phyloP scores from a whole-genome alignment of 1,284 basidiomycete species.

The Trichosporon sp. region DNA sequence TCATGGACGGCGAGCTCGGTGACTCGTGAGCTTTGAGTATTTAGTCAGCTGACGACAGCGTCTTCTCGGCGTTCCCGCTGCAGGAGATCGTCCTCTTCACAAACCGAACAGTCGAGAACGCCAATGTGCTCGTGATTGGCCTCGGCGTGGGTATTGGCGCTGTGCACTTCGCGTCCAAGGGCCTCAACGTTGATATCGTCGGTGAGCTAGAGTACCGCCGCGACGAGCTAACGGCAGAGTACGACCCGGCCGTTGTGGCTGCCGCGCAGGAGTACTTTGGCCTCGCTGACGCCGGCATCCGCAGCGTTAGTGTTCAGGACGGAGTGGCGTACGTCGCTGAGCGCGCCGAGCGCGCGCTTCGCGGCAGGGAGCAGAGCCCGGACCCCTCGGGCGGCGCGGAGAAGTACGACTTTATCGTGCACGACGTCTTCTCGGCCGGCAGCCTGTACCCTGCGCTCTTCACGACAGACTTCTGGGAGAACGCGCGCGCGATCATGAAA shows the following conservation, averaged over 20 bases:
- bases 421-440: constrained; percentile 89
- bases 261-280: constrained; percentile 74
- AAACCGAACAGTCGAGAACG: constrained; percentile 32
- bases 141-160: constrained; percentile 78
- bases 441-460: constrained; percentile 75
- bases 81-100: constrained; percentile 76
- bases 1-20: constrained; percentile 50
- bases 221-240: constrained; percentile 59
- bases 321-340: constrained; percentile 62
- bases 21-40: constrained; percentile 43
- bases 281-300: constrained; percentile 58
- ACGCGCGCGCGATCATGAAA: constrained; percentile 62
- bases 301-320: constrained; percentile 66
- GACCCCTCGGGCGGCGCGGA: not conserved
- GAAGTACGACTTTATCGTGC: constrained; percentile 70
- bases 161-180: constrained; percentile 64
- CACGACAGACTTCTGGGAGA: constrained; percentile 73
- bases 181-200: constrained; percentile 52
- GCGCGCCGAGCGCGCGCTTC: constrained; percentile 31
- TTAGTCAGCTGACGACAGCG: constrained; percentile 51
- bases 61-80: constrained; percentile 75
- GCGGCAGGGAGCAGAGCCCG: not conserved
- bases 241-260: constrained; percentile 80
- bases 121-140: constrained; percentile 57
- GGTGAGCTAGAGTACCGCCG: constrained; percentile 18